Evolutionary conservation across 208 protist species (phyloP), one percentile per base, ranked within the genome.

Genomic region (Leptomonas pyrrhocoris): DNA sequence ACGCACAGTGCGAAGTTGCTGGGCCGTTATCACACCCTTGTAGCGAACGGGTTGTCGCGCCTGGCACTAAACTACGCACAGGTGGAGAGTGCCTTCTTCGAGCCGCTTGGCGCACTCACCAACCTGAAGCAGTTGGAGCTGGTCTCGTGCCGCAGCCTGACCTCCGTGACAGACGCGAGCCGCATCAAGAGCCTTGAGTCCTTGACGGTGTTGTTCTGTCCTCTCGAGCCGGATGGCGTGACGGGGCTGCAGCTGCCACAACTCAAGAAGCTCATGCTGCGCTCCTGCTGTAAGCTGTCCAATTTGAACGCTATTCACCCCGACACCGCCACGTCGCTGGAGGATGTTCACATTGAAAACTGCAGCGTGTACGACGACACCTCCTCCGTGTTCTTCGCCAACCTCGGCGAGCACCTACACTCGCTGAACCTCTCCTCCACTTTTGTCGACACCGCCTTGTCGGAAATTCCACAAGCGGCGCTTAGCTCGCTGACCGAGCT

Each of bases 301-400:
- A 83, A 85, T 60, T 68, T 95, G 19, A 92, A 90, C 73, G 83
- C 74, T 3, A 89, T 95, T 53, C 68, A 74, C 30, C 27, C 76
- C 5, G 81, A 85, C 23, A 95, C 90, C 23, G 84, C 79, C 19
- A 70, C 77, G 9, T 68, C 78, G 27, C 67, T 95, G 56, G 76
- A 83, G 60, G 81, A 91, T 48, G 66, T 95, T 56, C 79, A 81
- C 61, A 65, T 95, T 16, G 90, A 93, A 68, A 83, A 80, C 63
- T 95, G 90, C 48, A 78, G 77, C 56, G 85, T 92, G 25, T 88
- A 84, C 72, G 89, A 94, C 65, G 85, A 89, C 63, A 92, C 80
- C 11, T 74, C 74, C n/a, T 82, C 84, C 34, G 61, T 77, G 30
- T 88, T 94, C 45, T 91, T 92, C 68, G 57, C 66, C 9, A 49